These are phyloP conservation scores for Skeletonema menzelii DNA, from an alignment of 108 stramenopile species.

Conservation along the genomic window DNA sequence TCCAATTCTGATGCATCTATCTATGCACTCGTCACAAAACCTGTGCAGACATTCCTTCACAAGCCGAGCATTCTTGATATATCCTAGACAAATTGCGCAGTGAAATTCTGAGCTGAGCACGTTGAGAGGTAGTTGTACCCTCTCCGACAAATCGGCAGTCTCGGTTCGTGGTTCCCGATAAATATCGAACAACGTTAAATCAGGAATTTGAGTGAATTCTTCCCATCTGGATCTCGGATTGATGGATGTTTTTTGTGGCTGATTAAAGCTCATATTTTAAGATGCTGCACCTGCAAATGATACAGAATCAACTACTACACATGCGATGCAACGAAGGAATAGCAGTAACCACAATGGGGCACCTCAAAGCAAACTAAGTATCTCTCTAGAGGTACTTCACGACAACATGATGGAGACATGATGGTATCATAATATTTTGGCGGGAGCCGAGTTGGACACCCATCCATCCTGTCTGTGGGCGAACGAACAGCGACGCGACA, in stretches of 20 bases:
- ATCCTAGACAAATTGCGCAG: constrained; percentile 63
- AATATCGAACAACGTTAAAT: constrained; percentile 60
- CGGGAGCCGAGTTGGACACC: too few relatives aligned
- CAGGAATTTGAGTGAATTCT: constrained; percentile 40
- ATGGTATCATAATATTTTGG: too few relatives aligned
- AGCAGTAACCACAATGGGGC: too few relatives aligned
- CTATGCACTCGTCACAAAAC: constrained; percentile 67
- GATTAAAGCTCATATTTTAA: not conserved
- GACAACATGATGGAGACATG: too few relatives aligned
- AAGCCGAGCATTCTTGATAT: constrained; percentile 53
- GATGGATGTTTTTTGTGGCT: not conserved
- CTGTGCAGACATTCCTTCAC: constrained; percentile 75
- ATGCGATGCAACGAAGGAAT: not conserved
- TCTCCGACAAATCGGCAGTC: constrained; percentile 8
- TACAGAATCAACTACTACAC: too few relatives aligned
- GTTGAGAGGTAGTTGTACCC: constrained; percentile 27
- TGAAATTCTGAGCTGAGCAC: constrained; percentile 44
- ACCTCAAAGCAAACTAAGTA: too few relatives aligned
- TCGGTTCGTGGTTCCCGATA: constrained; percentile 47
- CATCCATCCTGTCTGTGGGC: too few relatives aligned
- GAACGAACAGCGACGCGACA: too few relatives aligned
- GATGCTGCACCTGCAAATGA: not conserved
- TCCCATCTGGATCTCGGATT: constrained; percentile 60
- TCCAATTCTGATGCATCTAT: constrained; percentile 58
- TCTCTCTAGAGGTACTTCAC: too few relatives aligned